Conservation (phyloP, 2,329 filamentous ascomycete species). For the Colletotrichum somersetense region DNA sequence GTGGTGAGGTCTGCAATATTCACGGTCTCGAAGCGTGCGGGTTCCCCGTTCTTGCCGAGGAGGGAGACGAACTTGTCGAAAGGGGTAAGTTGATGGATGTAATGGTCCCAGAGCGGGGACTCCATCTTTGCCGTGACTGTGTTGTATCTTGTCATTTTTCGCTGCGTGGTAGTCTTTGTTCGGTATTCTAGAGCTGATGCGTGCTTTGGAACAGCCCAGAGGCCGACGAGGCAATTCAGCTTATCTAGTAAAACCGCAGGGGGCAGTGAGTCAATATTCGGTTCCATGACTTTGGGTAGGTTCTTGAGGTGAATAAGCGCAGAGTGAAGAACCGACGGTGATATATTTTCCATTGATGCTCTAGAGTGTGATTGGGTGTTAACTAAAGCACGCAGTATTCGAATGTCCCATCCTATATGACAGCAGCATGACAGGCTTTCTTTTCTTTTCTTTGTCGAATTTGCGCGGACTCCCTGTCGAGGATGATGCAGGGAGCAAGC, state of each 20-base stretch:
- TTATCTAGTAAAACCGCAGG: neutral
- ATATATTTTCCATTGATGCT: conserved; percentile 3
- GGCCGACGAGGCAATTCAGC: too few species aligned
- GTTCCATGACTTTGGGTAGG: neutral
- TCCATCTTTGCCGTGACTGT: conserved; percentile 7
- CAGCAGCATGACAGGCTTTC: conserved; percentile 23
- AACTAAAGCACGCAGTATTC: conserved; percentile 10
- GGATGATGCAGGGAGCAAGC: conserved; percentile 7
- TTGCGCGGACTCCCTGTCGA: conserved; percentile 10
- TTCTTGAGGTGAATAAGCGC: neutral
- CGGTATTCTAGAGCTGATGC: too few species aligned
- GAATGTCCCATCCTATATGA: conserved; percentile 9
- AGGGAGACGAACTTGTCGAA: conserved; percentile 8
- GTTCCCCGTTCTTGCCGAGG: conserved; percentile 1
- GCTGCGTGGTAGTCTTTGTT: neutral
- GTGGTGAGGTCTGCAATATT: conserved; percentile 31
- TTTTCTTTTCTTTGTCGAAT: conserved; percentile 21
- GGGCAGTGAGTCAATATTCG: neutral
- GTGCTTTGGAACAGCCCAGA: neutral
- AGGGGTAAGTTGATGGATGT: conserved; percentile 37
- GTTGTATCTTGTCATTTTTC: neutral
- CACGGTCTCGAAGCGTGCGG: conserved; percentile 24
- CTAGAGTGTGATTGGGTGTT: conserved; percentile 2
- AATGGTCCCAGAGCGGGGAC: conserved; percentile 13
- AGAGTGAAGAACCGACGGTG: conserved; percentile 1